Base-by-base conservation (phyloP, 2,329 filamentous ascomycete genomes). In the Fusarium stilboides region DNA sequence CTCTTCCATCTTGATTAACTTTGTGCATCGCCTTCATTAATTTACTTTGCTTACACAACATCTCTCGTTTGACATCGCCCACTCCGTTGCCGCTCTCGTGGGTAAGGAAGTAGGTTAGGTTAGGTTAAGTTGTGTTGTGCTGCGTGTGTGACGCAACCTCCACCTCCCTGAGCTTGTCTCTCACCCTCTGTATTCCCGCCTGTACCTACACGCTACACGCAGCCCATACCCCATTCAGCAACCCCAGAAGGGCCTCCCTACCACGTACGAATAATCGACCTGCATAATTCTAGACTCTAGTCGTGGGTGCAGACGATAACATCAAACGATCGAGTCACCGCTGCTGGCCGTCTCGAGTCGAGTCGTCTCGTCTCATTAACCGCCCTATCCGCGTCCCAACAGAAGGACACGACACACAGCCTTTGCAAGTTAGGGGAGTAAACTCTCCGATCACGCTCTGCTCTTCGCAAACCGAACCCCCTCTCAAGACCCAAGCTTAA, bases 361-460 rank as follows among this genome's bases (percentile, higher is more conserved):
- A 42, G 40, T 42, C 50, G 22, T 54, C 26, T 55, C 43, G 33
- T 44, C 43, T 44, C 44, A 43, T 47, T 54, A 57, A 57, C 61
- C 69, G 70, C 65, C 65, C 57, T 65, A 57, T 62, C 62, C 72
- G 65, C 72, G n/a, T 58, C 56, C 39, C 28, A 31, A 31, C 28
- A 31, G 28, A 31, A 31, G 10, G 10, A 31, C 28, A 59, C 43
- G 50, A 51, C 22, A 26, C 43, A 31, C 28, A 31, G 10, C 26
- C 26, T 28, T 28, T 28, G 26, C 26, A 31, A 31, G 28, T 31
- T 53, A 36, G 22, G 45, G 50, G 46, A 37, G 31, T 34, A 46
- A 37, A 57, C 40, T 54, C 71, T 73, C 69, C 71, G 71, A 74
- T 73, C 70, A 68, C 71, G 70, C 57, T 69, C 64, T 31, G 28